phyloP scores from a whole-genome alignment of 2,329 filamentous ascomycete genomes.

The Ophiosphaerella korrae region DNA sequence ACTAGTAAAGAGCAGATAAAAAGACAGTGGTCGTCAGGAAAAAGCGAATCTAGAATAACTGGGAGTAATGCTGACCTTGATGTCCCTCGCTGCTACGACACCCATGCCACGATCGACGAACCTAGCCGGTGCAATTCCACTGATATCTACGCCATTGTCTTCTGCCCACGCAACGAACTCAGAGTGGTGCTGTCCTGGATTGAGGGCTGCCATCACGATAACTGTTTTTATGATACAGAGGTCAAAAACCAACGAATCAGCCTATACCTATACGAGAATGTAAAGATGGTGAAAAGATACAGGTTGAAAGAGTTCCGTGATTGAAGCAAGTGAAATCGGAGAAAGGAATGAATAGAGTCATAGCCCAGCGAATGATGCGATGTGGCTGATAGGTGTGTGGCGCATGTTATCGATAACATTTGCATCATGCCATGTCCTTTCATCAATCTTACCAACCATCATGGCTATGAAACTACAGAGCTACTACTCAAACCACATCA shows the following conservation, averaged over 20 bases:
- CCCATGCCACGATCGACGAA: conserved; percentile 79
- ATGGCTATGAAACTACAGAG: no score
- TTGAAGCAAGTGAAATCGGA: background rate
- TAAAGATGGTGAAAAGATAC: background rate
- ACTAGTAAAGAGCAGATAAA: background rate
- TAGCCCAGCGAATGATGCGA: conserved; percentile 5
- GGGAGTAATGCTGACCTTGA: conserved; percentile 60
- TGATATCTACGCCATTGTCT: conserved; percentile 67
- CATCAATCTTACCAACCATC: background rate
- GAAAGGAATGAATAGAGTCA: conserved; percentile 1
- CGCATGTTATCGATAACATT: conserved; percentile 25
- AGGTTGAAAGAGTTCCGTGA: background rate
- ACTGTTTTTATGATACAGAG: background rate
- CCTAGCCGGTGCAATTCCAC: conserved; percentile 68
- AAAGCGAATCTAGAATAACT: background rate
- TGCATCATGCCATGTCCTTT: conserved; percentile 12
- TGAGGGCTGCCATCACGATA: conserved; percentile 32
- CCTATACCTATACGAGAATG: no score
- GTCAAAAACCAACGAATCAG: no score
- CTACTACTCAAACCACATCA: background rate
- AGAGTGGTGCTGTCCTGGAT: conserved; percentile 50
- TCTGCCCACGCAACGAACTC: conserved; percentile 72
- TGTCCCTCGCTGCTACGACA: conserved; percentile 69
- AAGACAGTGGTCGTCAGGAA: background rate
- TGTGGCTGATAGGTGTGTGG: conserved; percentile 21